A percentile compares a stretch with the other conserved stretches of the same genome.
These are phyloP conservation scores for Phylloporus arenicola DNA, from an alignment of 768 basidiomycete genomes.

Conservation along the genomic window DNA sequence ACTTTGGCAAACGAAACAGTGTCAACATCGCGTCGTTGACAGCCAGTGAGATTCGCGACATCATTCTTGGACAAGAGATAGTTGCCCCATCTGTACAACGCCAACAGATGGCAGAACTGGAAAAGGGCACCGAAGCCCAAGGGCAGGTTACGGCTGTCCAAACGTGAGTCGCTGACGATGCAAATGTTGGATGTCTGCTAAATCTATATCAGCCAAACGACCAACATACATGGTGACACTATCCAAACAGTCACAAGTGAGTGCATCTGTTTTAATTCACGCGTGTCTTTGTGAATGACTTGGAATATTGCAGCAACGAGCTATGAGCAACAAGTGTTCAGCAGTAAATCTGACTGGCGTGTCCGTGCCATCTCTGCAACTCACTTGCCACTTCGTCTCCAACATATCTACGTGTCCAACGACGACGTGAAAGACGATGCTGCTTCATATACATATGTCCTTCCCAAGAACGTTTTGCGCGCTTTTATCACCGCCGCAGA, in stretches of 20 bases:
- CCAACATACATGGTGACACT: conserved; percentile 94
- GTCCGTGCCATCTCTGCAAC: conserved; percentile 97
- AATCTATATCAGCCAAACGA: conserved; percentile 63
- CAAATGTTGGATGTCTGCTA: neutral
- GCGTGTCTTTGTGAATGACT: neutral
- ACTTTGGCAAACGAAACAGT: conserved; percentile 98
- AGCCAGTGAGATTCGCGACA: conserved; percentile 93
- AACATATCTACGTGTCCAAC: conserved; percentile 98
- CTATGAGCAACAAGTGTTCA: conserved; percentile 98
- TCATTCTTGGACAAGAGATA: conserved; percentile 98
- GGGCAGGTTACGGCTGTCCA: conserved; percentile 94
- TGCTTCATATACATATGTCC: conserved; percentile 87
- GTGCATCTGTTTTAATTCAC: conserved; percentile 19
- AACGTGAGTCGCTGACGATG: conserved; percentile 45
- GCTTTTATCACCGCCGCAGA: conserved; percentile 92
- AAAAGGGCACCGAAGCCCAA: conserved; percentile 93
- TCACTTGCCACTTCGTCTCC: conserved; percentile 90
- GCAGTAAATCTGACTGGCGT: conserved; percentile 99
- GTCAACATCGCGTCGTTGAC: conserved; percentile 98
- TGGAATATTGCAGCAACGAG: conserved; percentile 61
- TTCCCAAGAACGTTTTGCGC: conserved; percentile 94
- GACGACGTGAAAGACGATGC: conserved; percentile 99
- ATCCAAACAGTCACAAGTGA: conserved; percentile 91
- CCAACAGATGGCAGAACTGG: conserved; percentile 98
- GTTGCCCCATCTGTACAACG: conserved; percentile 92